Evolutionary conservation across 805 yeast species (phyloP).

Genomic region (Teunomyces pallodes): DNA sequence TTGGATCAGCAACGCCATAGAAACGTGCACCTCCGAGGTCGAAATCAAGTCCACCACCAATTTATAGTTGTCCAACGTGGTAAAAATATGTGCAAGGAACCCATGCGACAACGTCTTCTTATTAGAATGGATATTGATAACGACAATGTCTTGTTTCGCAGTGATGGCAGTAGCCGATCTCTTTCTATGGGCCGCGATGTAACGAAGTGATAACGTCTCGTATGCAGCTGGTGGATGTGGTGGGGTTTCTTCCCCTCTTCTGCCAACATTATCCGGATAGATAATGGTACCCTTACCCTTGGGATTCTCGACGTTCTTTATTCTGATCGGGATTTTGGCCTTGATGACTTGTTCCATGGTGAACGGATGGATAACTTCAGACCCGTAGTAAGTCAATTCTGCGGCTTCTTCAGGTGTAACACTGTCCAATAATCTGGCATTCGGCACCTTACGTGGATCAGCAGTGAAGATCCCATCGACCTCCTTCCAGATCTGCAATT

Average conservation of each 20-base stretch:
- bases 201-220: constrained; percentile 40
- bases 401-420: constrained; percentile 99
- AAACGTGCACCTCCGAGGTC: constrained; percentile 96
- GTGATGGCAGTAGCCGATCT: constrained; percentile 94
- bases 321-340: constrained; percentile 94
- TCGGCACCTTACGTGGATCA: constrained; percentile 92
- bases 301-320: constrained; percentile 94
- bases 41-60: constrained; percentile 94
- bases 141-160: constrained; percentile 88
- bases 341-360: constrained; percentile 98
- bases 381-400: constrained; percentile 94
- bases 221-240: constrained; percentile 90
- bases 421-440: constrained; percentile 77
- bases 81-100: constrained; percentile 85
- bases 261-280: constrained; percentile 85
- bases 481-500: constrained; percentile 97
- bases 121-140: constrained; percentile 89
- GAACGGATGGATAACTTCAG: constrained; percentile 97
- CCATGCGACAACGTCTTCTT: constrained; percentile 92
- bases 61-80: constrained; percentile 77
- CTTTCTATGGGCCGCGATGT: constrained; percentile 42
- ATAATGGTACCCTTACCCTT: constrained; percentile 90
- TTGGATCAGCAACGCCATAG: constrained; percentile 90
- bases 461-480: constrained; percentile 99
- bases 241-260: constrained; percentile 86